Percentiles rank a stretch among this genome's conserved stretches.
Evolutionary conservation across 2,329 filamentous ascomycete genomes (phyloP).

Genomic region (Fusarium sp.): DNA sequence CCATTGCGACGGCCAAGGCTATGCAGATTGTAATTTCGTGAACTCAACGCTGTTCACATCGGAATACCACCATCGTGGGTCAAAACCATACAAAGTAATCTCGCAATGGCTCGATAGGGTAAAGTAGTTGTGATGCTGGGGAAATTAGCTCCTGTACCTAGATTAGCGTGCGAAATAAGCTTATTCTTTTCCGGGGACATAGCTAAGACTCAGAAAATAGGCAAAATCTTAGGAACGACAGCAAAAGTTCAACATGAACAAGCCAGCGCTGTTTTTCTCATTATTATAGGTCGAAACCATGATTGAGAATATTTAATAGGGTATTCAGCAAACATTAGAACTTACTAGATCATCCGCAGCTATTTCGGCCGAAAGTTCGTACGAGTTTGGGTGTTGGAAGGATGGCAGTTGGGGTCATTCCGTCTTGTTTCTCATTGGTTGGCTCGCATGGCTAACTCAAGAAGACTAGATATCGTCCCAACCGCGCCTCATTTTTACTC

Average conservation of each 20-base stretch:
- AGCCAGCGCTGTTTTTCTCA: neutral
- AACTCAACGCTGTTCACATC: neutral
- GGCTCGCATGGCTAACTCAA: too few species aligned
- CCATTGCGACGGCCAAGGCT: too few species aligned
- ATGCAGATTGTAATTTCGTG: rapidly evolving
- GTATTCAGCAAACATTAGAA: too few species aligned
- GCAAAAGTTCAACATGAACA: neutral
- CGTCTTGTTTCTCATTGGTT: neutral
- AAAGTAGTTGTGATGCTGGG: neutral
- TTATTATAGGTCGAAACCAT: neutral
- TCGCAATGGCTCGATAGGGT: neutral
- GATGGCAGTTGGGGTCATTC: neutral
- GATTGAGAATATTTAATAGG: too few species aligned
- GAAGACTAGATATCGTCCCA: neutral
- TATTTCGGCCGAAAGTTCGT: neutral
- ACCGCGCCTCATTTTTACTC: rapidly evolving
- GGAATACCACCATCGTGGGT: neutral
- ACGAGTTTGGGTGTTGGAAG: neutral
- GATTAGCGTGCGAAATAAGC: neutral
- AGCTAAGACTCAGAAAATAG: too few species aligned
- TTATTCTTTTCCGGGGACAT: neutral
- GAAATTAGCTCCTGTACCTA: neutral
- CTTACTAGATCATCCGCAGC: neutral
- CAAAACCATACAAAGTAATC: neutral
- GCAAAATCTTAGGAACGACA: too few species aligned